These are phyloP conservation scores for Trichoderma oligosporum DNA, from an alignment of 2,329 filamentous ascomycete species.

Conservation along the genomic window DNA sequence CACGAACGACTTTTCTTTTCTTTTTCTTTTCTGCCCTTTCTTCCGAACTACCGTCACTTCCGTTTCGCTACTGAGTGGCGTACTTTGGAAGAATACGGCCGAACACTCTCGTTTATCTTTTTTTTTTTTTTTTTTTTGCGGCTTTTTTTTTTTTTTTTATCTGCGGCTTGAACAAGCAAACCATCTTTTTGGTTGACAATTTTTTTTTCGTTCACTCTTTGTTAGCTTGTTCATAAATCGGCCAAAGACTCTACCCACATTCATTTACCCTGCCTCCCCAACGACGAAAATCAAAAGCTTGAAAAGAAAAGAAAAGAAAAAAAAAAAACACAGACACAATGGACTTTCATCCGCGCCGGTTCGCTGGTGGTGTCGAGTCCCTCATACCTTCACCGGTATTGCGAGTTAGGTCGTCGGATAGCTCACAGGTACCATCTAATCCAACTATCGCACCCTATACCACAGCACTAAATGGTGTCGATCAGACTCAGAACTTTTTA, in stretches of 20 bases:
- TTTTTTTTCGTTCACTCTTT: constrained; percentile 13
- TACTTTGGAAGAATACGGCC: constrained; percentile 11
- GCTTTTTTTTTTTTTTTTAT: too few species aligned
- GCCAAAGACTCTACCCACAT: neutral
- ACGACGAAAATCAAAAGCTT: neutral
- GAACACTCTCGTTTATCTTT: constrained; percentile 8
- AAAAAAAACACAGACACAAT: constrained; percentile 26
- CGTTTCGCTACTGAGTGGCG: constrained; percentile 14
- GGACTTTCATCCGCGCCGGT: constrained; percentile 32
- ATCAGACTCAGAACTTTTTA: constrained; percentile 54
- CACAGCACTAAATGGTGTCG: constrained; percentile 56
- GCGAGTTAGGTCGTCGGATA: constrained; percentile 29
- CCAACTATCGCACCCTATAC: constrained; percentile 54
- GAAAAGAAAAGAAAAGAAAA: neutral
- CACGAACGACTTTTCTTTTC: constrained; percentile 1
- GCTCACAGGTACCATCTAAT: constrained; percentile 34
- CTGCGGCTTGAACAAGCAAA: neutral
- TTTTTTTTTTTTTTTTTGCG: neutral
- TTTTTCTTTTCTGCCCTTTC: constrained; percentile 7
- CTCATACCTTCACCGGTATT: constrained; percentile 33
- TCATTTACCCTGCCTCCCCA: constrained; percentile 7
- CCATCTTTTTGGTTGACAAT: constrained; percentile 4
- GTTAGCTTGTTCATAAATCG: neutral
- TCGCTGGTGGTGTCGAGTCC: constrained; percentile 30
- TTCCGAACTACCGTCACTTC: constrained; percentile 9